Base-by-base conservation (phyloP, 495 filamentous ascomycete species). In the Annulohypoxylon bovei region DNA sequence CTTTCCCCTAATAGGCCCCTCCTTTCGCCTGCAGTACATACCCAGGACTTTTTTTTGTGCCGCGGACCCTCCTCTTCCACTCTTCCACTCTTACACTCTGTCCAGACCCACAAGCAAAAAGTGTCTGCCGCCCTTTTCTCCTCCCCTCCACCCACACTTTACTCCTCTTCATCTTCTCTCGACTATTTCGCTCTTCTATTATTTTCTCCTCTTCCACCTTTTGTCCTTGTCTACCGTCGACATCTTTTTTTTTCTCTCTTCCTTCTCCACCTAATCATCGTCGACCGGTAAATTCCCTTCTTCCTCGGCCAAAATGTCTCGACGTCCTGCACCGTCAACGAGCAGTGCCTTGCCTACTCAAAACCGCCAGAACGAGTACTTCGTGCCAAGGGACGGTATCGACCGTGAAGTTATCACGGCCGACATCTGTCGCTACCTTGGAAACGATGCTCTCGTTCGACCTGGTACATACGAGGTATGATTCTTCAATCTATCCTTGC, bases 361-460 rank as follows among this genome's bases (percentile, higher is more conserved):
- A 68, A 81, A 81, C 68, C 88, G 90, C 76, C 88, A 89, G 76
- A 92, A 93, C 80, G 90, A 92, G 82, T 95, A 93, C 78, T 97
- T 96, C 79, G 88, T 95, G 59, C 90, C 91, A 23, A 92, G 92
- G 70, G 92, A 95, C 71, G 93, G 93, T 74, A 97, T 97, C 79
- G 91, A 92, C 80, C 88, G 94, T 67, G 92, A 97, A 79, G 94
- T 97, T 75, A 95, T 97, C 81, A 92, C 93, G 76, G 91, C 93
- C 77, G 93, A 97, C 82, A 95, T 97, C 66, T 96, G 93, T 84
- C 91, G 93, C 78, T 97, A 95, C 77, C 88, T 97, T 64, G 94
- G 93, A 71, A 92, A 92, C 75, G 94, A 97, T 86, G 94, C 94
- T 32, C 87, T 94, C 71, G 93, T 95, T 72, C 89, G 91, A 78